Evolutionary conservation across 2,329 filamentous ascomycete genomes (phyloP), one percentile per base, ranked within the genome.

Genomic region (Microascus cirrosus): DNA sequence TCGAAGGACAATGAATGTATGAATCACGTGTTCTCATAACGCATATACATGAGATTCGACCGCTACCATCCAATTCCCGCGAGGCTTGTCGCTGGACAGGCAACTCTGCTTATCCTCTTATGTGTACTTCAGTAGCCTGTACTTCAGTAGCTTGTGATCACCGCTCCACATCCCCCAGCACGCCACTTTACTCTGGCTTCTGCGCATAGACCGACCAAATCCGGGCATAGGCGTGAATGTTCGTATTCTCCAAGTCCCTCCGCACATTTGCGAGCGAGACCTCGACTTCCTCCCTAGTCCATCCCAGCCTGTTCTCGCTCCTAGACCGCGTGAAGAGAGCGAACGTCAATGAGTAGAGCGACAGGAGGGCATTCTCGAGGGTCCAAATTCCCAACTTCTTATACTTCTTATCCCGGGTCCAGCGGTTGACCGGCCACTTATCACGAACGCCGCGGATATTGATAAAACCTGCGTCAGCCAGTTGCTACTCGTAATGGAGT

Each of bases 381-480:
- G 20, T 61, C 58, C 15, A 48, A 24, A 24, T 55, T 57, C 66
- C 70, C 1, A 81, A 63, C 55, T 81, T 73, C 63, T 82, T 83
- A 54, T 77, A 71, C 32, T 74, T 73, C 10, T 71, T 69, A 48
- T 80, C 75, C 51, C 73, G 75, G 0, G 79, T 74, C 79, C 80
- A 83, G 11, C 70, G 65, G 62, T 77, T 79, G 32, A 71, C 71
- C 0, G 80, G 79, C 68, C 79, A 75, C 64, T 75, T 77, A 62
- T 72, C 77, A 81, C 75, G 0, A 67, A 67, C 0, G n/a, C n/a
- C n/a, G n/a, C n/a, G n/a, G n/a, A 84, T 74, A 57, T 82, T 73
- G 54, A 72, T 68, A 60, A 84, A 84, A 0, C 82, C 82, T 0
- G 75, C 78, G 13, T 77, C 75, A 2, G 69, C 66, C 63, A 83